Conservation (phyloP, 1,284 basidiomycete species). For the Fomitopsis pinicola region DNA sequence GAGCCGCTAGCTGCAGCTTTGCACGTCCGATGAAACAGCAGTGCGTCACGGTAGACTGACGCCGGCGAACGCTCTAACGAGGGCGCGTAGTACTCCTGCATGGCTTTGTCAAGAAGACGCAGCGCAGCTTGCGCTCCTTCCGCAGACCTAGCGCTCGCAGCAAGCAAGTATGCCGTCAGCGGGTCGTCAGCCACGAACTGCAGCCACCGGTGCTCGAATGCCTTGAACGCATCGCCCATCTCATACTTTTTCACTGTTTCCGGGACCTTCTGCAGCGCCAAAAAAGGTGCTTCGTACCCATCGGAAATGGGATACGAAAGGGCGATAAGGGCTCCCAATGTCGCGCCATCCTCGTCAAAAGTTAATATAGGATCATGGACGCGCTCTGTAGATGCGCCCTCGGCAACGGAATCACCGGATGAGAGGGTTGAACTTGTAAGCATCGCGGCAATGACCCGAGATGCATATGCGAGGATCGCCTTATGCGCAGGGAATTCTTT, state of each 20-base stretch:
- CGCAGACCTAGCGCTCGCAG: conserved; percentile 3
- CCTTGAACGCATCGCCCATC: conserved; percentile 21
- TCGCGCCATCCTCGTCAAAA: conserved; percentile 8
- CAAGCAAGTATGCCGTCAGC: conserved; percentile 21
- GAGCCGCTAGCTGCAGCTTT: background rate
- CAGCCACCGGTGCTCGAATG: conserved; percentile 9
- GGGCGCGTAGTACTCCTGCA: background rate
- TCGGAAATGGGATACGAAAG: conserved; percentile 17
- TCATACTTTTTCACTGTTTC: conserved; percentile 30
- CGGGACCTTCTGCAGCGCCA: conserved; percentile 5
- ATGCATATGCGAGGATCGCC: conserved; percentile 39
- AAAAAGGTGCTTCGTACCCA: background rate
- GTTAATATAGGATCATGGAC: conserved; percentile 2
- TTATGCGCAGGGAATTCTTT: conserved; percentile 42
- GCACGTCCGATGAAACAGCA: background rate
- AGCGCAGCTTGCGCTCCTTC: background rate
- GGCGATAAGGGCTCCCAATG: conserved; percentile 8
- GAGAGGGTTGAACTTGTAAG: conserved; percentile 1
- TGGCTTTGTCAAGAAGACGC: background rate
- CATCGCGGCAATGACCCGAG: conserved; percentile 33
- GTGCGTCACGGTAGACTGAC: background rate
- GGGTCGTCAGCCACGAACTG: conserved; percentile 25
- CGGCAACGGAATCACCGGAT: background rate
- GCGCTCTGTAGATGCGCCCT: too few species aligned
- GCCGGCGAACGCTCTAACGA: conserved; percentile 6